A percentile compares a stretch with the other conserved stretches of the same genome.
Evolutionary conservation across 176 grass and related monocot species (phyloP).

Genomic region (Phoenix roebelenii): DNA sequence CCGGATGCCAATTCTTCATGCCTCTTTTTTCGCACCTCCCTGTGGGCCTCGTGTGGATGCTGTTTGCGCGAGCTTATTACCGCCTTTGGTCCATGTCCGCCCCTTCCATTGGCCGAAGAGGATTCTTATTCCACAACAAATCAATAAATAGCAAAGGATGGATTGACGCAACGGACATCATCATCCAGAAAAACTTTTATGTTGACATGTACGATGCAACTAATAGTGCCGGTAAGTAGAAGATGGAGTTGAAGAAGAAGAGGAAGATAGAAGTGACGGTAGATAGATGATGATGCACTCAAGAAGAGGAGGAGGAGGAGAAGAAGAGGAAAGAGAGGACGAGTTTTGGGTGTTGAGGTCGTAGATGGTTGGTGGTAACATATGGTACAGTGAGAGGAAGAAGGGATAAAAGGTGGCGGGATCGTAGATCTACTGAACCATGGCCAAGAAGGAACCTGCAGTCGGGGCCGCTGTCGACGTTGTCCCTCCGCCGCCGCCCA

Average conservation of each 20-base stretch:
- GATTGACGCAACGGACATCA: slow-evolving; percentile 6
- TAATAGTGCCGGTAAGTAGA: slow-evolving; percentile 28
- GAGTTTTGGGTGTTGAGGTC: slow-evolving; percentile 32
- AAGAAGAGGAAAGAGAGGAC: slow-evolving; percentile 22
- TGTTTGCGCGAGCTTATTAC: too few relatives aligned
- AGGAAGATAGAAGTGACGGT: neutral
- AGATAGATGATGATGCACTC: too few relatives aligned
- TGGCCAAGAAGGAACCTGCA: slow-evolving; percentile 80
- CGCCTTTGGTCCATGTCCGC: neutral
- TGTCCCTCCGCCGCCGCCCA: slow-evolving; percentile 19
- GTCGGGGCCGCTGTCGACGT: slow-evolving; percentile 36
- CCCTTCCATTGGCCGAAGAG: slow-evolving; percentile 23
- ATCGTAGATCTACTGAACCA: slow-evolving; percentile 58
- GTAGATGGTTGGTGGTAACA: slow-evolving; percentile 31
- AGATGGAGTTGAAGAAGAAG: slow-evolving; percentile 22
- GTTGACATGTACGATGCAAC: slow-evolving; percentile 1
- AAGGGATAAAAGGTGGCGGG: slow-evolving; percentile 14
- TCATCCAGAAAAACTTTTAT: slow-evolving; percentile 27
- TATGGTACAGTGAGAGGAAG: slow-evolving; percentile 24
- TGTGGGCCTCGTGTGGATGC: too few relatives aligned
- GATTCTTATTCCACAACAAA: slow-evolving; percentile 65
- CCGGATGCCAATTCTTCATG: too few relatives aligned
- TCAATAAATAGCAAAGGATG: slow-evolving; percentile 67
- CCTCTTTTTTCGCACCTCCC: too few relatives aligned
- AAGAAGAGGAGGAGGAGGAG: slow-evolving; percentile 30